phyloP scores from a whole-genome alignment of 2,329 filamentous ascomycete genomes.

The Ceratocystis cubensis region DNA sequence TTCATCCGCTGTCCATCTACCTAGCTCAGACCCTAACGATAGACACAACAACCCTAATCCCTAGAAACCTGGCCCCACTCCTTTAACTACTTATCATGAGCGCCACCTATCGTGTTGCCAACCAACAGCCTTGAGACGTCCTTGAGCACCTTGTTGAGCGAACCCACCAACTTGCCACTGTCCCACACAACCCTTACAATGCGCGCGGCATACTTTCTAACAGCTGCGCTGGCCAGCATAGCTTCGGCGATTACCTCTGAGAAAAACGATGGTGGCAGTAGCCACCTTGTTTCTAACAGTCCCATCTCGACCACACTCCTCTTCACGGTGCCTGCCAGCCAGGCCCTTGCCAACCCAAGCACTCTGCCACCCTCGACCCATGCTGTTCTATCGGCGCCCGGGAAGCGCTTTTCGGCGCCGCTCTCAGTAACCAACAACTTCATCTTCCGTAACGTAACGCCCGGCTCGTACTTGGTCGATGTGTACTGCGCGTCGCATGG shows the following conservation, averaged over 20 bases:
- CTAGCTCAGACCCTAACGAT: background rate
- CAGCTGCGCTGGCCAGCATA: conserved; percentile 27
- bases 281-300: conserved; percentile 30
- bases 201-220: conserved; percentile 25
- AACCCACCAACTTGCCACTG: background rate
- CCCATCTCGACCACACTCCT: conserved; percentile 34
- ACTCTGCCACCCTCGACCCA: conserved; percentile 53
- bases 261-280: conserved; percentile 19
- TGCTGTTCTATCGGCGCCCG: conserved; percentile 42
- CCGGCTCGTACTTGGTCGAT: conserved; percentile 69
- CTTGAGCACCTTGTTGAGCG: background rate
- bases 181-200: background rate
- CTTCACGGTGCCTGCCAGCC: conserved; percentile 35
- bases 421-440: conserved; percentile 59
- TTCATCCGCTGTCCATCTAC: too few species aligned
- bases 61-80: background rate
- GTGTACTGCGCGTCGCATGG: conserved; percentile 61
- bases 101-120: background rate
- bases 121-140: background rate
- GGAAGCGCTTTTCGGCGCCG: conserved; percentile 39
- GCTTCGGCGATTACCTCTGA: conserved; percentile 25
- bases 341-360: conserved; percentile 37
- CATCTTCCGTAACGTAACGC: conserved; percentile 57
- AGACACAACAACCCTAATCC: background rate
- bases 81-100: background rate